phyloP scores from a whole-genome alignment of 495 filamentous ascomycete species.

The Hapsidospora chrysogenum region DNA sequence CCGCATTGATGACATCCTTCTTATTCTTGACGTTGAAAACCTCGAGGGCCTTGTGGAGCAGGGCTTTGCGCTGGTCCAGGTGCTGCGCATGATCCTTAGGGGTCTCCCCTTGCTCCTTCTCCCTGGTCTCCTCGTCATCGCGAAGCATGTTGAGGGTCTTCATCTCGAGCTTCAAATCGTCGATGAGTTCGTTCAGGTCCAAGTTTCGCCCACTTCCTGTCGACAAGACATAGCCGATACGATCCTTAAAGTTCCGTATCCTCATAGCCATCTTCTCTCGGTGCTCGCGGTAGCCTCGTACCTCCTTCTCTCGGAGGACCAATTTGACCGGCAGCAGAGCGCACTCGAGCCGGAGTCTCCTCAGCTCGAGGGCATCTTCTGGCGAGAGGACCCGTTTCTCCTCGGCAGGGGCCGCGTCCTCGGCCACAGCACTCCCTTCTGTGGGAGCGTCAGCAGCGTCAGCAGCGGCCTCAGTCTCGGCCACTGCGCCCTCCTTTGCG shows the following conservation, averaged over 20 bases:
- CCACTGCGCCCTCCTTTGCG: not conserved
- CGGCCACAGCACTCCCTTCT: not conserved
- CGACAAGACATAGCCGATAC: not conserved
- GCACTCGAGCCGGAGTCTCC: not conserved
- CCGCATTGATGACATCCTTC: not conserved
- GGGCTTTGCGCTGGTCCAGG: no score
- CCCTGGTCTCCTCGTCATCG: constrained; percentile 13
- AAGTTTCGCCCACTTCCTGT: not conserved
- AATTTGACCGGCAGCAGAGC: not conserved
- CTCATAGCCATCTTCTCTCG: not conserved
- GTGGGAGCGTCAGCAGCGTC: no score
- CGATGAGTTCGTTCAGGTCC: not conserved
- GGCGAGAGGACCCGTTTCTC: not conserved
- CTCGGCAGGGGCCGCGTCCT: not conserved
- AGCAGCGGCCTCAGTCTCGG: no score
- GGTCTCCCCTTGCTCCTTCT: no score
- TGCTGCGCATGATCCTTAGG: no score
- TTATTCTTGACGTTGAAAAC: not conserved
- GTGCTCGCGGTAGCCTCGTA: no score
- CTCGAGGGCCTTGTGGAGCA: not conserved
- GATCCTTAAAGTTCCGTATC: not conserved
- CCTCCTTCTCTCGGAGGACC: no score
- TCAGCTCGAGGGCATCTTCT: no score
- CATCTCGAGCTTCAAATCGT: not conserved
- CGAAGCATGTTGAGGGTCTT: constrained; percentile 9